Evolutionary conservation across 1,284 basidiomycete genomes (phyloP).

Genomic region (Mycosarcoma maydis): DNA sequence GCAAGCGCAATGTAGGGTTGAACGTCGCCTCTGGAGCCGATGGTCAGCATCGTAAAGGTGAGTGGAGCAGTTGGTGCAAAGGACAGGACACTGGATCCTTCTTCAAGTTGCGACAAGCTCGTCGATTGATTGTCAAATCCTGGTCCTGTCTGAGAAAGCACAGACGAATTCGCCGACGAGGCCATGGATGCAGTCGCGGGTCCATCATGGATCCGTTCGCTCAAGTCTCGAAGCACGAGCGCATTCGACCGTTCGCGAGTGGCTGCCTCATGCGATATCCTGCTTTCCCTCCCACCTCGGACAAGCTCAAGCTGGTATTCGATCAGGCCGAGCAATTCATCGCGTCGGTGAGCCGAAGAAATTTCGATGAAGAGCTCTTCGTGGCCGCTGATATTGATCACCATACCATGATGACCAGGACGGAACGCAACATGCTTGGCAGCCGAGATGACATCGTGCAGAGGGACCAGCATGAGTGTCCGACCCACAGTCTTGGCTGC

Average conservation of each 20-base stretch:
- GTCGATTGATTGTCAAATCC: constrained; percentile 7
- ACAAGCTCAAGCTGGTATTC: constrained; percentile 73
- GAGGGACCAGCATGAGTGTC: constrained; percentile 88
- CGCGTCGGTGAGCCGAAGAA: constrained; percentile 77
- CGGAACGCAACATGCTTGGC: constrained; percentile 87
- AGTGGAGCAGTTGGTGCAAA: constrained; percentile 43
- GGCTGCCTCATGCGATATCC: constrained; percentile 14
- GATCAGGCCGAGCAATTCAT: constrained; percentile 78
- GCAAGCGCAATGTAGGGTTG: constrained; percentile 89
- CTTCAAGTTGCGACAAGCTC: constrained; percentile 24
- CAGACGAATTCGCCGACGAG: constrained; percentile 36
- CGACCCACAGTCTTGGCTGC: constrained; percentile 53
- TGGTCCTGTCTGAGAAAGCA: constrained; percentile 19
- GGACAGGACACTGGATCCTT: constrained; percentile 38
- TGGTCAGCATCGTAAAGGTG: constrained; percentile 83
- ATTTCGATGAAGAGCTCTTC: constrained; percentile 98
- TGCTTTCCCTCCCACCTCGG: constrained; percentile 12
- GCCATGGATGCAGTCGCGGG: constrained; percentile 15
- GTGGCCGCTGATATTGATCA: constrained; percentile 89
- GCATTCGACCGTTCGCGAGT: constrained; percentile 46
- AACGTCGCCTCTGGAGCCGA: constrained; percentile 85
- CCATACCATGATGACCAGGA: constrained; percentile 86
- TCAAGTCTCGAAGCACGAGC: constrained; percentile 53
- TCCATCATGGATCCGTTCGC: constrained; percentile 46
- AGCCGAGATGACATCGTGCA: constrained; percentile 83